These are phyloP conservation scores for Lichtheimia ramosa DNA, from an alignment of 371 early-diverging fungal genomes.

Conservation along the genomic window DNA sequence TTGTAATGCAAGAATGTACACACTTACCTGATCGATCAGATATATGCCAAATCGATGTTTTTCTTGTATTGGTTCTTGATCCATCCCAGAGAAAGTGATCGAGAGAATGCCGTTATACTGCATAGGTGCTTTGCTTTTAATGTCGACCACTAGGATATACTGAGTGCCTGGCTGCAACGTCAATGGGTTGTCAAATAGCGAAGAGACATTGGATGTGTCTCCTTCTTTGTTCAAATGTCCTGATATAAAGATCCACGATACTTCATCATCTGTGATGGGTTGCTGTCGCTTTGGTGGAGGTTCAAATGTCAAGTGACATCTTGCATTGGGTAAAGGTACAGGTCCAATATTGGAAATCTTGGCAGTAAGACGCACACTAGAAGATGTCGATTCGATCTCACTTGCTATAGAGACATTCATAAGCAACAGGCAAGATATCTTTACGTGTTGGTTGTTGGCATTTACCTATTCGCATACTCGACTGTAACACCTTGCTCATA, in stretches of 20 bases:
- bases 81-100: conserved; percentile 22
- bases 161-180: conserved; percentile 4
- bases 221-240: background rate
- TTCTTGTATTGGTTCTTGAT: conserved; percentile 8
- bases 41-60: conserved; percentile 38
- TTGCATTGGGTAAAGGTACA: conserved; percentile 11
- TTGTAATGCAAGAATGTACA: background rate
- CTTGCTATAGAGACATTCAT: background rate
- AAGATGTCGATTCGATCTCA: conserved; percentile 10
- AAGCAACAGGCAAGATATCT: too few species aligned
- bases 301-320: conserved; percentile 10
- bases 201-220: background rate
- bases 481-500: too few species aligned
- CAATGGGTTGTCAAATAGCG: background rate
- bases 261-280: background rate
- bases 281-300: background rate
- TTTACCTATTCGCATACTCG: too few species aligned
- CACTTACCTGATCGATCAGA: conserved; percentile 41
- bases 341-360: conserved; percentile 13
- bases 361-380: conserved; percentile 8
- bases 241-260: background rate
- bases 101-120: conserved; percentile 28
- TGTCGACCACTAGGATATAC: conserved; percentile 15
- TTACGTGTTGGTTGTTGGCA: too few species aligned
- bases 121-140: conserved; percentile 1